Conservation (phyloP, 1,284 basidiomycete genomes). For the Puccinia triticina region DNA sequence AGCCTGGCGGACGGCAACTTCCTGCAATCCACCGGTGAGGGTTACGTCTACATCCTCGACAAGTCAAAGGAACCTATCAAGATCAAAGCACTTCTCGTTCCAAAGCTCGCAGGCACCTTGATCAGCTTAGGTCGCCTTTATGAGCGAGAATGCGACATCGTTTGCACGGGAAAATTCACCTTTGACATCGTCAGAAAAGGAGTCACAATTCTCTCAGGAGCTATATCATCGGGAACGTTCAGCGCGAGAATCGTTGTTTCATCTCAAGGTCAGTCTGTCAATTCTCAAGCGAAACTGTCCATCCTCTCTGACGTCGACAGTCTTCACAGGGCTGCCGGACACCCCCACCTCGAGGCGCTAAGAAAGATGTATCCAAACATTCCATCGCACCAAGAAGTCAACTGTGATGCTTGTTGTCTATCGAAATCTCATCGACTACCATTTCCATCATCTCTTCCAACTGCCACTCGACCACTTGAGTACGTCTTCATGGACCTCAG, state of each 20-base stretch:
- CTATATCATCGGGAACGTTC: too few relatives aligned
- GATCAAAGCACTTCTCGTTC: not conserved
- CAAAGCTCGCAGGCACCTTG: not conserved
- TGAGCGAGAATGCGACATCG: not conserved
- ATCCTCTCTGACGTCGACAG: not conserved
- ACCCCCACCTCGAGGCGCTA: not conserved
- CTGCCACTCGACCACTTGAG: not conserved
- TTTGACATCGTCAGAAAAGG: not conserved
- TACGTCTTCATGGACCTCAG: not conserved
- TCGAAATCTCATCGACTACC: not conserved
- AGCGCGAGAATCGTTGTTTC: not conserved
- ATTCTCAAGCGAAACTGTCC: too few relatives aligned
- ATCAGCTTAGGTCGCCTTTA: conserved; percentile 3
- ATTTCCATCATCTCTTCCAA: not conserved
- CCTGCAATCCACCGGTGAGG: not conserved
- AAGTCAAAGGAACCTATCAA: not conserved
- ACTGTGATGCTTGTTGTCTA: not conserved
- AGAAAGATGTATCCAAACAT: not conserved
- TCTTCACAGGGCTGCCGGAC: not conserved
- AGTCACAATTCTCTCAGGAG: too few relatives aligned
- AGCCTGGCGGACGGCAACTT: not conserved
- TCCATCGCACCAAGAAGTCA: not conserved
- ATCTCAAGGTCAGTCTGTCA: conserved; percentile 4
- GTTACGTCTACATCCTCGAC: not conserved
- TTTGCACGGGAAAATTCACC: not conserved